Evolutionary conservation across 1,284 basidiomycete species (phyloP).

Genomic region (Apiotrichum laibachii): DNA sequence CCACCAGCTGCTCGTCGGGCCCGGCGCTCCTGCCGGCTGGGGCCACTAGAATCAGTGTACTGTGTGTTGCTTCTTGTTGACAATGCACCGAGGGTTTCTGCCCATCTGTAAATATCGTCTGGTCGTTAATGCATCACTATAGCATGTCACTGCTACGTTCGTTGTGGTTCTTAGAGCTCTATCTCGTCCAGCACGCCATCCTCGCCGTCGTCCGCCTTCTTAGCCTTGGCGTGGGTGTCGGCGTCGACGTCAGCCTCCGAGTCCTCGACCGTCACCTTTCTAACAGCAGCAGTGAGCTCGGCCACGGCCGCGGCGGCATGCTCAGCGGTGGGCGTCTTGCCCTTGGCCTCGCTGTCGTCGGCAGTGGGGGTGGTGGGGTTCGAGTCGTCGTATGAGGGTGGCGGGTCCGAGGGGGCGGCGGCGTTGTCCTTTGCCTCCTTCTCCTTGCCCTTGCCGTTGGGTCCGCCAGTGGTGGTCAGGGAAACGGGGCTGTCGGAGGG

Average conservation of each 20-base stretch:
- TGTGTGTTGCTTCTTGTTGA: no score
- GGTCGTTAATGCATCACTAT: neutral
- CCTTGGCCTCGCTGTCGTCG: neutral
- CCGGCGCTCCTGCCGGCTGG: slow-evolving; percentile 30
- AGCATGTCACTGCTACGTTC: neutral
- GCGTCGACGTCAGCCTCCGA: neutral
- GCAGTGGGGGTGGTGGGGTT: neutral
- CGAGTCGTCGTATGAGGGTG: neutral
- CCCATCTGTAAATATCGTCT: neutral
- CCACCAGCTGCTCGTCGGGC: slow-evolving; percentile 49
- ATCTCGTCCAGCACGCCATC: slow-evolving; percentile 1
- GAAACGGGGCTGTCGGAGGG: no score
- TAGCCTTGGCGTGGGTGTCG: neutral
- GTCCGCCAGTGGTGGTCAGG: no score
- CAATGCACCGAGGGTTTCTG: no score
- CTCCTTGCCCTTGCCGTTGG: neutral
- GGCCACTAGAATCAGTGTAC: slow-evolving; percentile 15
- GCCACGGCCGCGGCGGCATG: neutral
- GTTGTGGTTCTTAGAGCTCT: neutral
- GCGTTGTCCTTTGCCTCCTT: slow-evolving; percentile 7
- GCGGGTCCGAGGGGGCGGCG: neutral
- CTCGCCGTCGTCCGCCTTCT: slow-evolving; percentile 16
- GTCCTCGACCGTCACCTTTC: neutral
- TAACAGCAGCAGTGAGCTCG: neutral
- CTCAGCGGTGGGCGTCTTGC: neutral